phyloP scores from a whole-genome alignment of 1,284 basidiomycete genomes.

The Tylopilus sp. region DNA sequence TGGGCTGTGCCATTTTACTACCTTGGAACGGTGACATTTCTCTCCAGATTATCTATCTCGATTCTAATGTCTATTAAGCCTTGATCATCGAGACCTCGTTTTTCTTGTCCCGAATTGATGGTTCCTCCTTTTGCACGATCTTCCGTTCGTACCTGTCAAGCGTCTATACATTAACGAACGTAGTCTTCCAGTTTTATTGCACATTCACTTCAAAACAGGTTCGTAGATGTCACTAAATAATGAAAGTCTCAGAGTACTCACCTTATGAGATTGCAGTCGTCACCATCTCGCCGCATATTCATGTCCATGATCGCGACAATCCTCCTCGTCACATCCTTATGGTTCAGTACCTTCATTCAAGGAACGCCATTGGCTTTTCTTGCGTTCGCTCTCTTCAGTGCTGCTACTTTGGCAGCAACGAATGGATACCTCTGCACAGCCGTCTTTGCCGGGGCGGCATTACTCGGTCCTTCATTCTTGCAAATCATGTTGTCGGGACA shows the following conservation, averaged over 20 bases:
- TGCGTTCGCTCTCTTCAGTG: neutral
- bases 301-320: neutral
- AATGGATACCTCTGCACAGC: neutral
- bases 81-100: neutral
- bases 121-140: neutral
- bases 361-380: neutral
- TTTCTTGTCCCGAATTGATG: conserved; percentile 1
- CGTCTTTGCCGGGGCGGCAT: neutral
- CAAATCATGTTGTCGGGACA: neutral
- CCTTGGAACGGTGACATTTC: conserved; percentile 3
- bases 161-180: neutral
- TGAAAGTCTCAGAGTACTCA: neutral
- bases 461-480: neutral
- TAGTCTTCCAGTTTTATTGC: neutral
- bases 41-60: neutral
- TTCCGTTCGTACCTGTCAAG: neutral
- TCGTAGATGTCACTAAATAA: neutral
- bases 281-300: neutral
- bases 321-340: neutral
- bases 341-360: neutral
- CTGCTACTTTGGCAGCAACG: neutral
- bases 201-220: conserved; percentile 2
- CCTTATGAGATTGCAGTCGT: neutral
- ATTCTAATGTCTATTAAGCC: neutral
- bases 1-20: conserved; percentile 4